phyloP scores from a whole-genome alignment of 2,329 filamentous ascomycete genomes.

The Arthrobotrys sphaeroides region DNA sequence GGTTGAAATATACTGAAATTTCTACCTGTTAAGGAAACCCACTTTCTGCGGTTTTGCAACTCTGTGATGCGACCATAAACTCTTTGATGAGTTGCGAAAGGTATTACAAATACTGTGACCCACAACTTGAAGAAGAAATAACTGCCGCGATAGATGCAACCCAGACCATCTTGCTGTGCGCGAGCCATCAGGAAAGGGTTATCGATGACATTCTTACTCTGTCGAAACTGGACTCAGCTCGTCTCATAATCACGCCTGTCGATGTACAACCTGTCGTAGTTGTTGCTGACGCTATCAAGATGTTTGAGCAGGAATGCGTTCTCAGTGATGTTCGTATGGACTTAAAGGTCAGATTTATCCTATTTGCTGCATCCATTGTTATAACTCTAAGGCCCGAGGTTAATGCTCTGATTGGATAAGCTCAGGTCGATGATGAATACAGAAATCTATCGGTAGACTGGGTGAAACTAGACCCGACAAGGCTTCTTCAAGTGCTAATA shows the following conservation, averaged over 20 bases:
- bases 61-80: constrained; percentile 74
- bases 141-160: constrained; percentile 72
- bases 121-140: constrained; percentile 29
- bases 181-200: constrained; percentile 78
- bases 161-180: constrained; percentile 81
- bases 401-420: no score
- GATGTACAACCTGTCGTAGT: constrained; percentile 75
- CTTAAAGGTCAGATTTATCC: constrained; percentile 36
- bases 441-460: constrained; percentile 52
- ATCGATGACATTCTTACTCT: constrained; percentile 74
- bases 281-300: constrained; percentile 64
- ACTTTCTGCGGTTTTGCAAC: constrained; percentile 77
- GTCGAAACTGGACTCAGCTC: constrained; percentile 75
- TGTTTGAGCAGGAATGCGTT: constrained; percentile 41
- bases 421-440: constrained; percentile 35
- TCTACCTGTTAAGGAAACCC: constrained; percentile 77
- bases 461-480: constrained; percentile 36
- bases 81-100: constrained; percentile 29
- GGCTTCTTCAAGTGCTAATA: constrained; percentile 36
- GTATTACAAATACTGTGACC: constrained; percentile 19
- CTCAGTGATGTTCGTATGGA: constrained; percentile 33
- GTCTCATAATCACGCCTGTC: constrained; percentile 67
- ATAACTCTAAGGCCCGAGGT: no score
- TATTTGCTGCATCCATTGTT: no score
- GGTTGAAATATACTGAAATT: constrained; percentile 22